Base-by-base conservation (phyloP, 1,139 yeast genomes). In the Candida glucosophila region DNA sequence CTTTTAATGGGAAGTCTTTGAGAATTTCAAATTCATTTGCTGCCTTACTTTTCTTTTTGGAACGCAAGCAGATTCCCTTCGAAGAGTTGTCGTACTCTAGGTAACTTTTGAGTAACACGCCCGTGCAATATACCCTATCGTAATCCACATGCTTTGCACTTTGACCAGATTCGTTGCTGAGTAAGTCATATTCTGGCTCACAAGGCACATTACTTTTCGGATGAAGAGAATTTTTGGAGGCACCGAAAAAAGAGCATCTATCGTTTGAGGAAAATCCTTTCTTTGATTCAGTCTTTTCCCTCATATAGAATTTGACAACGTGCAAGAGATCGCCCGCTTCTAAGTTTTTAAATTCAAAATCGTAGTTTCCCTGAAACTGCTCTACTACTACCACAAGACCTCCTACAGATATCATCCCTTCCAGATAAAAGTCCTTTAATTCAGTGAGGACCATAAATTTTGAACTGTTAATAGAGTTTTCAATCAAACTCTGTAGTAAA, bases 331-430 rank as follows among this genome's bases (percentile, higher is more conserved):
- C 66, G 1, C 67, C 67, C 5, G 49, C 43, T 25, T 53, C 46
- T 19, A 60, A 41, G 7, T 34, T 32, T 3, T 28, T 29, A 31
- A 55, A 53, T 25, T 57, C 61, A 23, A 31, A 29, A 3, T 37
- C 41, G 10, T 26, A 33, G 1, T 22, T 31, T 0, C 57, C 58
- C 17, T 40, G 37, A 26, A 48, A 58, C 6, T 56, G 55, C 22
- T 49, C 46, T 4, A 58, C 49, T 3, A 55, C 61, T n/a, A 57
- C 62, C 3, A 58, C 66, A 9, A 55, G 43, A 1, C 49, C 53
- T 2, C 67, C 67, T 5, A 56, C 39, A 2, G 35, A 22, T 8
- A 60, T 55, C 10, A 26, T 24, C 11, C 37, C 41, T 4, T 42
- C 37, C 45, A 55, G 57, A 24, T 40, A 55, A 3, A 55, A 56